phyloP scores from a whole-genome alignment of 305 asterid species.

The Solanum hybrid region DNA sequence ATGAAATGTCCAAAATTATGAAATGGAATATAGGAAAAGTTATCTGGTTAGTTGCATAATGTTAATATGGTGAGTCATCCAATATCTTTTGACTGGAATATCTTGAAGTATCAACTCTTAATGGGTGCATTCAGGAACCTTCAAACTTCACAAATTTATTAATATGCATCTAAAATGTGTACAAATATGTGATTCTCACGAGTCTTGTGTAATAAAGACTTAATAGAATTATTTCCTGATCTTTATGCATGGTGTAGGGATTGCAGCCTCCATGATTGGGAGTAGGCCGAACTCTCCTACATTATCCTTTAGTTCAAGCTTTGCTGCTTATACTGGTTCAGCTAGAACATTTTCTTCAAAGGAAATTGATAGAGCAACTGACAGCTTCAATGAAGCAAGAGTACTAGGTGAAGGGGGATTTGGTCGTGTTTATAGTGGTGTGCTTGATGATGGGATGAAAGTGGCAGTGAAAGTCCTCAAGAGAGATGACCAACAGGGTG shows the following conservation, averaged over 20 bases:
- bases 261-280: slow-evolving; percentile 40
- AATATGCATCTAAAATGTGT: background rate
- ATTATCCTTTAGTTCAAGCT: slow-evolving; percentile 69
- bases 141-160: background rate
- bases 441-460: slow-evolving; percentile 64
- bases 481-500: slow-evolving; percentile 84
- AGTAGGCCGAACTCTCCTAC: slow-evolving; percentile 65
- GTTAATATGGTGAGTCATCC: background rate
- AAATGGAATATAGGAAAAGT: background rate
- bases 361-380: slow-evolving; percentile 79
- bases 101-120: background rate
- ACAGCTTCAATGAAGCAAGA: slow-evolving; percentile 63
- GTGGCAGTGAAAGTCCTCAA: slow-evolving; percentile 86
- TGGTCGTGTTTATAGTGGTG: slow-evolving; percentile 82
- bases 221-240: background rate
- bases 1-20: background rate
- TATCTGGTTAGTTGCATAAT: background rate
- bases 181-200: background rate
- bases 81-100: background rate
- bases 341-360: slow-evolving; percentile 56
- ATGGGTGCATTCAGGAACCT: background rate
- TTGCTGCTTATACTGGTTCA: slow-evolving; percentile 74
- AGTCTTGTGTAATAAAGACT: background rate
- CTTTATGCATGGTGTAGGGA: slow-evolving; percentile 28
- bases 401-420: slow-evolving; percentile 97